Evolutionary conservation across 2,329 filamentous ascomycete species (phyloP), one percentile per base, ranked within the genome.

Genomic region (Monilinia fructigena): DNA sequence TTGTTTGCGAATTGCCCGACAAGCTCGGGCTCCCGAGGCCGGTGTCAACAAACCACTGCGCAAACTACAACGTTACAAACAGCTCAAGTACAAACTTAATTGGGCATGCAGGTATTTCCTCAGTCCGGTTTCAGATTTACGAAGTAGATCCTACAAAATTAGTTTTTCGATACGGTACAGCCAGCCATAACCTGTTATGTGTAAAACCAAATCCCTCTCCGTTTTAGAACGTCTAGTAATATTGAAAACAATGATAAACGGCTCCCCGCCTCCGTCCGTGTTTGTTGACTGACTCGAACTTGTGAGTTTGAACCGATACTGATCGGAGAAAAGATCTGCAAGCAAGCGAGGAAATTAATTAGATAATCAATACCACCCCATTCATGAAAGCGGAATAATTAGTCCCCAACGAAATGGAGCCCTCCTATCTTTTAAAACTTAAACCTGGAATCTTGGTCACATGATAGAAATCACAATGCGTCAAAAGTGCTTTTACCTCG

Each of bases 311-410:
- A 18, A 28, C 18, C 18, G 52, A n/a, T 35, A 35, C 38, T 3
- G 18, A 20, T 16, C 20, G 14, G 7, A 31, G 4, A 45, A 35
- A 60, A 28, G 12, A 8, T 35, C 14, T 11, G 20, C 28, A 54
- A 35, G n/a, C 28, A 20, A 48, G 20, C 20, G 7, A 48, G 6
- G 20, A 50, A 12, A 26, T n/a, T 48, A 50, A 10, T 50, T 12
- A 26, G n/a, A 50, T 12, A 26, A 10, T 14, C 23, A 50, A 18
- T 35, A 48, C 20, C 20, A 3, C 12, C 56, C 20, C 28, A 23
- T 60, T 38, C 28, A 38, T 50, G 45, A 60, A 18, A 26, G 58
- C 48, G 45, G 58, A 28, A 60, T 38, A 18, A 20, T 38, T 23
- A 20, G 20, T 28, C 42, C 35, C 42, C 6, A 20, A 47, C 10